Evolutionary conservation across 192 early-diverging fungal species (phyloP), one percentile per base, ranked within the genome.

Genomic region (Kickxella alabastrina): DNA sequence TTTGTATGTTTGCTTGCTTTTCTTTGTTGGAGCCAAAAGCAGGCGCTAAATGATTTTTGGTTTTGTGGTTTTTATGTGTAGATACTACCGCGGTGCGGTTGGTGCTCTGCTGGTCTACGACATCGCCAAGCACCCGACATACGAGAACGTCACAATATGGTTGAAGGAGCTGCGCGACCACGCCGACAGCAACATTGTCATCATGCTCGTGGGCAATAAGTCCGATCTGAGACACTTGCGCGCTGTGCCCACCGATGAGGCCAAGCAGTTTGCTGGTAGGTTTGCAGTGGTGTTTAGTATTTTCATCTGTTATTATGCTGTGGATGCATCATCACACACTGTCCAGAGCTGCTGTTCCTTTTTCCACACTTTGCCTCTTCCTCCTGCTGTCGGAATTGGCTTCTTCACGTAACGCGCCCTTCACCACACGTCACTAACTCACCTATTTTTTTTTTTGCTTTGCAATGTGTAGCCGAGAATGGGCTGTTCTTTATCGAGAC

Each of bases 171-270:
- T 99, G 35, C 88, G 91, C 39, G 93, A 97, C 75, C 92, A 97
- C 65, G 93, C 92, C 38, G 92, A 94, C 72, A 87, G 81, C 77
- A 97, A 97, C 80, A 99, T 99, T 84, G 90, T 93, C 22, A 96
- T 97, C 41, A 97, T 97, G 92, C 80, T 99, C 49, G 96, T 99
- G 14, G 96, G 95, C 48, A 99, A 99, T 83, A 99, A 99, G 88
- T 91, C 86, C 62, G 96, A 98, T 89, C 80, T 97, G 82, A 83
- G 89, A 67, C 94, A 97, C 68, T 77, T 94, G 53, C 81, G 94
- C 39, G 92, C 95, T 9, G 96, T 99, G 12, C 88, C 94, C 3
- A 97, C 94, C 17, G 96, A 97, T 15, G 96, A 99, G 65, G 94
- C 95, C 32, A 97, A 95, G 79, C 84, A 90, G 57, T 99, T 97